Evolutionary conservation across 2,329 filamentous ascomycete genomes (phyloP).

Genomic region (Talaromyces sp.): DNA sequence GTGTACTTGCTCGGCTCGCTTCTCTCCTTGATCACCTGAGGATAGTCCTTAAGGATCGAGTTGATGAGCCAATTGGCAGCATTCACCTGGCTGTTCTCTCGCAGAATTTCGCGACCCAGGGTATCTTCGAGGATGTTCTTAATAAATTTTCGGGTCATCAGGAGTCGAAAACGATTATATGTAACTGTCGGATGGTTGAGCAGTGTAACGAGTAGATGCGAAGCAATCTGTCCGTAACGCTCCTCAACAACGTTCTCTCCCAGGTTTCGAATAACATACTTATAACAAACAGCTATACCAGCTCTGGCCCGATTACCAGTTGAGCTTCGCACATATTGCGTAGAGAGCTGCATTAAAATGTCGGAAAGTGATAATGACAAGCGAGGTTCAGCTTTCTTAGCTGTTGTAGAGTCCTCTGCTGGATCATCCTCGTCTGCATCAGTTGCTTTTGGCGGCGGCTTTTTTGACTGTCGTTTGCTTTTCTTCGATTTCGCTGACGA

Average conservation of each 20-base stretch:
- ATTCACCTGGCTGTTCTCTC: conserved; percentile 81
- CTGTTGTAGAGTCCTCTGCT: conserved; percentile 63
- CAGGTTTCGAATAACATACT: conserved; percentile 71
- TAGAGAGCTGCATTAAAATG: conserved; percentile 73
- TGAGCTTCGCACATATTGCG: conserved; percentile 72
- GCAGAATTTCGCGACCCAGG: conserved; percentile 74
- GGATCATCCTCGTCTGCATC: conserved; percentile 72
- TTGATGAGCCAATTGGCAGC: conserved; percentile 81
- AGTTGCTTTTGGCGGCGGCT: conserved; percentile 52
- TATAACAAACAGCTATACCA: conserved; percentile 82
- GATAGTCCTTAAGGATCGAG: conserved; percentile 88
- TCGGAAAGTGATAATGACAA: conserved; percentile 73
- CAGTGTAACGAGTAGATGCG: conserved; percentile 75
- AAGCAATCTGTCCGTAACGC: conserved; percentile 76
- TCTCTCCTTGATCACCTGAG: conserved; percentile 80
- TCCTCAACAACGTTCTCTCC: conserved; percentile 79
- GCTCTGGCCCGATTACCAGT: conserved; percentile 78
- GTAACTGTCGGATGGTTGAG: conserved; percentile 71
- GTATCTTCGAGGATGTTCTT: conserved; percentile 80
- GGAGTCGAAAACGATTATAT: conserved; percentile 81
- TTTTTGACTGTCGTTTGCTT: conserved; percentile 69
- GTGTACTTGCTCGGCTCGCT: conserved; percentile 85
- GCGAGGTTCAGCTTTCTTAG: conserved; percentile 66
- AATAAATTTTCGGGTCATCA: conserved; percentile 80
- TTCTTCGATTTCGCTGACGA: conserved; percentile 61